Conservation (phyloP, 768 basidiomycete species). For the Suillus subaureus region DNA sequence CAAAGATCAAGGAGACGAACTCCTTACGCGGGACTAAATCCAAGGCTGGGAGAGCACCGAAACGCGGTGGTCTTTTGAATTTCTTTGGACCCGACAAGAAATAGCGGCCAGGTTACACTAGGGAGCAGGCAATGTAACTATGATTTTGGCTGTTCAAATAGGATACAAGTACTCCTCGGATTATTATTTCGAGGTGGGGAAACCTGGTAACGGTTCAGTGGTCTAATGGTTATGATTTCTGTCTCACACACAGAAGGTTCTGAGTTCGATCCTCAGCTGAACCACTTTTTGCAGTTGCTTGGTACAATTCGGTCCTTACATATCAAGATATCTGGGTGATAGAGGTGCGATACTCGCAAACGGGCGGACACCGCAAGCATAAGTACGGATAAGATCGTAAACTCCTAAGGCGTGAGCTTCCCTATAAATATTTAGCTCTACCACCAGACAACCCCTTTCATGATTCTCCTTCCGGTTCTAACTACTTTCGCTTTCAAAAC, state of each 20-base stretch:
- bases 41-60: constrained; percentile 20
- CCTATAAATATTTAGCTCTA: constrained; percentile 24
- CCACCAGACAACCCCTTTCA: constrained; percentile 74
- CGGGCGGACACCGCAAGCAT: background rate
- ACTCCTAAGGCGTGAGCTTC: background rate
- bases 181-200: no score
- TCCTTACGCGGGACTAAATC: constrained; percentile 15
- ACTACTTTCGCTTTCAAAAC: constrained; percentile 64
- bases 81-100: constrained; percentile 37
- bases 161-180: background rate
- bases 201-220: constrained; percentile 35
- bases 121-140: background rate
- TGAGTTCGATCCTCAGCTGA: constrained; percentile 51
- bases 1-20: constrained; percentile 21
- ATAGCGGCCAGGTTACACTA: constrained; percentile 13
- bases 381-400: background rate
- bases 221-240: constrained; percentile 54
- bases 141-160: background rate
- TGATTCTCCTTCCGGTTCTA: constrained; percentile 68
- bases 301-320: background rate
- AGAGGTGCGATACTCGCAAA: no score
- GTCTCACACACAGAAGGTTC: constrained; percentile 51
- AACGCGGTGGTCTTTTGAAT: constrained; percentile 34
- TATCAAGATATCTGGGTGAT: no score
- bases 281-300: constrained; percentile 28